Conservation (phyloP, 202 grass and related monocot species). For the Musa balbisiana region DNA sequence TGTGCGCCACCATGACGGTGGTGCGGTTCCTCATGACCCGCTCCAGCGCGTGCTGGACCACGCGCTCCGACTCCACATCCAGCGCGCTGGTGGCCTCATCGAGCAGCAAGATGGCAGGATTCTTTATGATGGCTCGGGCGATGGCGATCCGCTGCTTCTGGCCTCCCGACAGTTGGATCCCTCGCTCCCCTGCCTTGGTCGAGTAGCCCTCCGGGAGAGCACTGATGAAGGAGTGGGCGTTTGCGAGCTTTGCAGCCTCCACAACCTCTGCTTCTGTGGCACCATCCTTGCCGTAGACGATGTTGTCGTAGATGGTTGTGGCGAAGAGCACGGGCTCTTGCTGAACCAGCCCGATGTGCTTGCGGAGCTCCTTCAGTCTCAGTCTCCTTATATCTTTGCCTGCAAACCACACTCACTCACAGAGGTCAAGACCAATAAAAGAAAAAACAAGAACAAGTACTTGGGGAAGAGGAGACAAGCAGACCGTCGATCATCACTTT, state of each 20-base stretch:
- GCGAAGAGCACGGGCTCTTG: slow-evolving; percentile 91
- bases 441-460: not conserved
- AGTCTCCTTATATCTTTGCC: slow-evolving; percentile 87
- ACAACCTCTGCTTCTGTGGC: slow-evolving; percentile 63
- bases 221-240: slow-evolving; percentile 97
- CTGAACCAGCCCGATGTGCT: slow-evolving; percentile 80
- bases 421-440: not conserved
- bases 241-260: slow-evolving; percentile 79
- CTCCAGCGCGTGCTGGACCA: slow-evolving; percentile 87
- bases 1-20: slow-evolving; percentile 81
- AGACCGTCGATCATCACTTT: slow-evolving; percentile 84
- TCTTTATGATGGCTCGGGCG: slow-evolving; percentile 74
- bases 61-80: slow-evolving; percentile 80
- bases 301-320: slow-evolving; percentile 91
- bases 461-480: not conserved
- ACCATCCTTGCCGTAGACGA: slow-evolving; percentile 80
- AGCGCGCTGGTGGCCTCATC: slow-evolving; percentile 83
- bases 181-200: slow-evolving; percentile 84
- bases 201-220: slow-evolving; percentile 76
- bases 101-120: slow-evolving; percentile 62
- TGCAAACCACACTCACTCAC: slow-evolving; percentile 19
- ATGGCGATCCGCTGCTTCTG: slow-evolving; percentile 98
- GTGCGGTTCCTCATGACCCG: slow-evolving; percentile 91
- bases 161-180: slow-evolving; percentile 84
- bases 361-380: slow-evolving; percentile 65